Evolutionary conservation across 2,329 filamentous ascomycete genomes (phyloP).

Genomic region (Gliomastix tumulicola): DNA sequence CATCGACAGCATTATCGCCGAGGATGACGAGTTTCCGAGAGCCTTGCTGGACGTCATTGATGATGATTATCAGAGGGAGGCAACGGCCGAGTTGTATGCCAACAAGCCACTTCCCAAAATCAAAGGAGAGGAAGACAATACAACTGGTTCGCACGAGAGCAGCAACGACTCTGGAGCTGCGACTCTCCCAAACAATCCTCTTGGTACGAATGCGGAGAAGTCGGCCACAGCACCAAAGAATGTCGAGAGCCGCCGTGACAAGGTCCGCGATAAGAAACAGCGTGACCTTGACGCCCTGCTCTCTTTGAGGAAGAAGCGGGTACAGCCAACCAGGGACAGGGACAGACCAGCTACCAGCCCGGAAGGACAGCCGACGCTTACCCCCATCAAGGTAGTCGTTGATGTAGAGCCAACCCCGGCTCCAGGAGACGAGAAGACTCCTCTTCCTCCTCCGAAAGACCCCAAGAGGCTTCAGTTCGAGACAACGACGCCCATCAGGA

Average conservation of each 20-base stretch:
- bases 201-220: too few relatives aligned
- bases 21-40: too few relatives aligned
- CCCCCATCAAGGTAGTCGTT: slow-evolving; percentile 30
- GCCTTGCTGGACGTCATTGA: too few relatives aligned
- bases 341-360: too few relatives aligned
- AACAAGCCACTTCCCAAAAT: not conserved
- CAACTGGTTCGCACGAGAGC: not conserved
- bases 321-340: too few relatives aligned
- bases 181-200: slow-evolving; percentile 10
- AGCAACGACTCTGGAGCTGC: slow-evolving; percentile 1
- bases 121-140: not conserved
- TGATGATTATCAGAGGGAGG: too few relatives aligned
- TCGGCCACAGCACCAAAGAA: too few relatives aligned
- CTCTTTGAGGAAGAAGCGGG: slow-evolving; percentile 10
- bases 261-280: slow-evolving; percentile 29
- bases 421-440: slow-evolving; percentile 1
- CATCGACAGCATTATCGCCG: not conserved
- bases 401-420: slow-evolving; percentile 22
- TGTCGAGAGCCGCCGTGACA: slow-evolving; percentile 22
- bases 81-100: not conserved
- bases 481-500: not conserved
- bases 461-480: not conserved
- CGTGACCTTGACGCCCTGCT: slow-evolving; percentile 29
- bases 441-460: not conserved
- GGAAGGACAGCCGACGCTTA: slow-evolving; percentile 19